Conservation (phyloP, 176 grass and related monocot species). For the Lolium rigidum region DNA sequence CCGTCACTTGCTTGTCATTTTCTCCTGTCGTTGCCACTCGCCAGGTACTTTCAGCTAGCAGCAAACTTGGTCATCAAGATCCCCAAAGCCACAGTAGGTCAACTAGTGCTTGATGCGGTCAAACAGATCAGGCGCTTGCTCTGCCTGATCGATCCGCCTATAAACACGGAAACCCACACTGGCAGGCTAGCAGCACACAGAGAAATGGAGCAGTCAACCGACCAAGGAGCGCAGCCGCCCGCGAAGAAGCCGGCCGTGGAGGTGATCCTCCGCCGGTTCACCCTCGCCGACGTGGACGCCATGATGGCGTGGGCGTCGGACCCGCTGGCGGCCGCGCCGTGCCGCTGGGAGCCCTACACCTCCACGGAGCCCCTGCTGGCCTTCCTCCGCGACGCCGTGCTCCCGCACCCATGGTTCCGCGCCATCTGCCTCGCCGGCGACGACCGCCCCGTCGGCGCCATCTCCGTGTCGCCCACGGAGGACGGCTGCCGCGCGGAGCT, state of each 20-base stretch:
- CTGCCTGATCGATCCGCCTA: too few relatives aligned
- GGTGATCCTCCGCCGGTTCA: constrained; percentile 62
- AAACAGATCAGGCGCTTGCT: background rate
- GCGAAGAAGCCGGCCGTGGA: background rate
- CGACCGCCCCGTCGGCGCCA: constrained; percentile 51
- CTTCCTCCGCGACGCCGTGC: constrained; percentile 56
- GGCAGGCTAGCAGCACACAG: background rate
- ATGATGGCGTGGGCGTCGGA: constrained; percentile 81
- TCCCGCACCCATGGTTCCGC: constrained; percentile 78
- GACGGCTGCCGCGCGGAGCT: constrained; percentile 64
- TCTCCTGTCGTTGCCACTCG: background rate
- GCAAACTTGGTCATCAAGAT: background rate
- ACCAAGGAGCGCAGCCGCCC: background rate
- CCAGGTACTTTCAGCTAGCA: background rate
- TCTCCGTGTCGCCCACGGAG: constrained; percentile 59
- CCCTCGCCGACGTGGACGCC: constrained; percentile 69
- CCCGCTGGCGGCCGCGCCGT: constrained; percentile 52
- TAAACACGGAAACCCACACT: too few relatives aligned
- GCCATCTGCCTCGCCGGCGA: constrained; percentile 62
- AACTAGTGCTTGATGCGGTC: background rate
- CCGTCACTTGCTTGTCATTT: background rate
- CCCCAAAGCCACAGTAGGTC: background rate
- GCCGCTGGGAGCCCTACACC: constrained; percentile 77
- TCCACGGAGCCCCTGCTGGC: constrained; percentile 56
- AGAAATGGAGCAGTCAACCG: background rate